Percentiles rank a stretch among this genome's conserved stretches.
These are phyloP conservation scores for Thalassiosira exigua DNA, from an alignment of 352 stramenopile genomes.

Conservation along the genomic window DNA sequence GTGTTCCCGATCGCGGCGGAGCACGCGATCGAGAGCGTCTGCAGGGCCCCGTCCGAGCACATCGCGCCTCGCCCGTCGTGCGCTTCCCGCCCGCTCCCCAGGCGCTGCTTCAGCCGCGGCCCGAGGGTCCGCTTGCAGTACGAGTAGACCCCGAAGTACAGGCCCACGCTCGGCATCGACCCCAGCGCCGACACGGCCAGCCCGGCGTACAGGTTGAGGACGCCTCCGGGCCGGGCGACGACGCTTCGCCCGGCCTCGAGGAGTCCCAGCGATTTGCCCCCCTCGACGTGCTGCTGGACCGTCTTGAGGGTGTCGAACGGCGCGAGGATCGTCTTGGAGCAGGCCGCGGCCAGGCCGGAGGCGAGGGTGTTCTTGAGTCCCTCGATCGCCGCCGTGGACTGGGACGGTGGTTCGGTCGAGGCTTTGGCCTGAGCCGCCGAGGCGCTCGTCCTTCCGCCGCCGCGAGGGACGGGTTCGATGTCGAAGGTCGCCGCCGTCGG, in stretches of 20 bases:
- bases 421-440: not conserved
- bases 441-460: not conserved
- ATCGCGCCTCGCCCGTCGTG: conserved; percentile 8
- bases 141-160: conserved; percentile 89
- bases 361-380: conserved; percentile 81
- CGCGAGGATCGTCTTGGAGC: conserved; percentile 85
- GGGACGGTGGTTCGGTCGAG: not conserved
- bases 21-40: conserved; percentile 64
- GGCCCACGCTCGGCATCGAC: conserved; percentile 82
- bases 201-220: conserved; percentile 82
- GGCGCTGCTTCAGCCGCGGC: conserved; percentile 32
- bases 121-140: conserved; percentile 79
- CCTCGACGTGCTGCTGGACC: conserved; percentile 79
- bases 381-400: conserved; percentile 48
- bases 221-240: conserved; percentile 58
- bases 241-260: conserved; percentile 63
- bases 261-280: conserved; percentile 56
- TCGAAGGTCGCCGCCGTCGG: not conserved
- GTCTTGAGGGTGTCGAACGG: conserved; percentile 89
- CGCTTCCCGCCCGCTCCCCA: conserved; percentile 27
- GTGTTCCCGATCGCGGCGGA: conserved; percentile 86
- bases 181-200: conserved; percentile 84
- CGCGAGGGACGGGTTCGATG: not conserved
- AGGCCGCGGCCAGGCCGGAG: conserved; percentile 75
- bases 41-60: conserved; percentile 38